These are phyloP conservation scores for Colletotrichum melonis DNA, from an alignment of 2,329 filamentous ascomycete genomes.

Conservation along the genomic window DNA sequence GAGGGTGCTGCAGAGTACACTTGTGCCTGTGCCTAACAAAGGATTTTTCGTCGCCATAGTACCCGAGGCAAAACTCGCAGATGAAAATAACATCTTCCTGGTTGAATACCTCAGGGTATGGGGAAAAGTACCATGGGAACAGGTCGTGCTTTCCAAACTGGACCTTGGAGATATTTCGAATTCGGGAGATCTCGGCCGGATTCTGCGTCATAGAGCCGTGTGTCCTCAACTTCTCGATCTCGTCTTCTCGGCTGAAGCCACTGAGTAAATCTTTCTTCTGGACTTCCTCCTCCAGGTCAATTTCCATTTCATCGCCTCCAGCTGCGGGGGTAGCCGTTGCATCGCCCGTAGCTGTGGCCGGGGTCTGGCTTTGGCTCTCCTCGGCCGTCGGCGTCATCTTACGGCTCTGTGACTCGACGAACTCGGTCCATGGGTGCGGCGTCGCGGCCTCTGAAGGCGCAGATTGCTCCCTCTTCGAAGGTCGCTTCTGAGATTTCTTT, in stretches of 20 bases:
- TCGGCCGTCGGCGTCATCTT: conserved; percentile 55
- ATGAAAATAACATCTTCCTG: conserved; percentile 94
- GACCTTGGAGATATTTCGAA: conserved; percentile 92
- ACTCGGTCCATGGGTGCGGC: conserved; percentile 65
- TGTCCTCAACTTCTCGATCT: conserved; percentile 95
- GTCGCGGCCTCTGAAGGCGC: conserved; percentile 64
- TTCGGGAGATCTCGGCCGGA: conserved; percentile 94
- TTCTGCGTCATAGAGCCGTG: conserved; percentile 99
- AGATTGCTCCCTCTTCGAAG: conserved; percentile 66
- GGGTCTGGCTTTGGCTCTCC: conserved; percentile 58
- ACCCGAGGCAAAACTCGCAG: conserved; percentile 95
- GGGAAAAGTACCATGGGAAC: conserved; percentile 99
- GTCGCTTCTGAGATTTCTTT: conserved; percentile 70
- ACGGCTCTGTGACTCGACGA: conserved; percentile 59
- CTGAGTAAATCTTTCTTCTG: conserved; percentile 56
- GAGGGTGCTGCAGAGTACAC: conserved; percentile 91
- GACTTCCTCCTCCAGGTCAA: conserved; percentile 61
- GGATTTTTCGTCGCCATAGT: conserved; percentile 85
- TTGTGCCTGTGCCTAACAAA: conserved; percentile 90
- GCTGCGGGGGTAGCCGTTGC: conserved; percentile 57
- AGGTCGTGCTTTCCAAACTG: conserved; percentile 94
- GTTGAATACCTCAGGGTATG: conserved; percentile 90
- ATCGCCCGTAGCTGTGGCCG: conserved; percentile 56
- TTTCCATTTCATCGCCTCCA: conserved; percentile 63
- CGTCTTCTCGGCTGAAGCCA: conserved; percentile 83